These are phyloP conservation scores for Ilyonectria mors-panacis DNA, from an alignment of 2,329 filamentous ascomycete genomes.

Conservation along the genomic window DNA sequence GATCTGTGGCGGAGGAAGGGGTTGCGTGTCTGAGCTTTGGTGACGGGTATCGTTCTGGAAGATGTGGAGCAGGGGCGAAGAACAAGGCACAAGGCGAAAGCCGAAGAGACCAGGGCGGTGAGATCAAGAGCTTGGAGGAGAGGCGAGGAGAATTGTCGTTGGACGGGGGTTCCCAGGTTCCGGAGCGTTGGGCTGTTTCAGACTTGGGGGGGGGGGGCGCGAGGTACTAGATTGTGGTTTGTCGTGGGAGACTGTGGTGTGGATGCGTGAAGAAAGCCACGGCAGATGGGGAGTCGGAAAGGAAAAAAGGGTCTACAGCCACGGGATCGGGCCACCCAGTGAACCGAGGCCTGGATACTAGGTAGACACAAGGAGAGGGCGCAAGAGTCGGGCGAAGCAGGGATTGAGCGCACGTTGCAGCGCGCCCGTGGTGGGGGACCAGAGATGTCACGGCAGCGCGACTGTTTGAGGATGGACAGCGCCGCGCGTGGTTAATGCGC, in stretches of 20 bases:
- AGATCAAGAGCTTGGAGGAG: slow-evolving; percentile 45
- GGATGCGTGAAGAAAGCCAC: slow-evolving; percentile 20
- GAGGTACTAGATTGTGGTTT: slow-evolving; percentile 24
- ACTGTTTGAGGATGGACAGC: slow-evolving; percentile 4
- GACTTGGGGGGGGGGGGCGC: slow-evolving; percentile 18
- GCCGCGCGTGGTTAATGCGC: slow-evolving; percentile 21
- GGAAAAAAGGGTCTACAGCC: slow-evolving; percentile 35
- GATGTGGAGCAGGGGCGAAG: slow-evolving; percentile 49
- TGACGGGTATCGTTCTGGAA: slow-evolving; percentile 53
- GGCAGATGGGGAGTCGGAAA: slow-evolving; percentile 17
- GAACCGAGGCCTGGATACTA: slow-evolving; percentile 35
- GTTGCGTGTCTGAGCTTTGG: slow-evolving; percentile 40
- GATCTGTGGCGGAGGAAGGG: slow-evolving; percentile 29
- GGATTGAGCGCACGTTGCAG: slow-evolving; percentile 41
- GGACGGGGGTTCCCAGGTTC: slow-evolving; percentile 38
- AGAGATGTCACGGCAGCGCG: slow-evolving; percentile 1
- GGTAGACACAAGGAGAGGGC: slow-evolving; percentile 35
- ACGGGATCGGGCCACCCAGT: slow-evolving; percentile 40
- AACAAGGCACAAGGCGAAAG: slow-evolving; percentile 47
- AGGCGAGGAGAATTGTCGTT: slow-evolving; percentile 40
- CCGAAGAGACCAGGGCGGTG: slow-evolving; percentile 43
- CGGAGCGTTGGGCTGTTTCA: slow-evolving; percentile 46
- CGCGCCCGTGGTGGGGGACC: slow-evolving; percentile 27
- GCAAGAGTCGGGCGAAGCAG: slow-evolving; percentile 46
- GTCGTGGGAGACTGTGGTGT: slow-evolving; percentile 20